A percentile compares a stretch with the other conserved stretches of the same genome.
phyloP scores from a whole-genome alignment of 768 basidiomycete genomes.

The Russula compacta region DNA sequence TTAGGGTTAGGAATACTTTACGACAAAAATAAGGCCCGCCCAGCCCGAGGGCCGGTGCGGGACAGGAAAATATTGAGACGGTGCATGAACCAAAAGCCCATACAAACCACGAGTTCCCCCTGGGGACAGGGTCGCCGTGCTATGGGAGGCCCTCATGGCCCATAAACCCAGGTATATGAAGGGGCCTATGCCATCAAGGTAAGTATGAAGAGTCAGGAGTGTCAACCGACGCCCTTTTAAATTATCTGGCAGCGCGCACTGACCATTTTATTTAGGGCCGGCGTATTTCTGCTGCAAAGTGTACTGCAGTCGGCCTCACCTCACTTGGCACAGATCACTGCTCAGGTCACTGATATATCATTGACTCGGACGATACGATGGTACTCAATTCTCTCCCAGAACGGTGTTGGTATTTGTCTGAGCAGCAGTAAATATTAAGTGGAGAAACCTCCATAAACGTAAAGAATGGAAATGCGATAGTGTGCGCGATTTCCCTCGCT shows the following conservation, averaged over 20 bases:
- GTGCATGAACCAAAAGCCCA: constrained; percentile 69
- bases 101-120: constrained; percentile 23
- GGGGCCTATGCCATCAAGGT: constrained; percentile 25
- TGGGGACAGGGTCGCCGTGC: constrained; percentile 26
- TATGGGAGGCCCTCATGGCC: constrained; percentile 23
- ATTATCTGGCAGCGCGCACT: constrained; percentile 8
- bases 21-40: constrained; percentile 26
- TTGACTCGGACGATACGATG: no score
- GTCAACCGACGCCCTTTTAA: constrained; percentile 4
- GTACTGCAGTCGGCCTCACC: no score
- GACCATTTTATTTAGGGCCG: constrained; percentile 21
- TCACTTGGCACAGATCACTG: no score
- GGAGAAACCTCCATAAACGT: no score
- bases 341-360: no score
- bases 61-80: constrained; percentile 76
- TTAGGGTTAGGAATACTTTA: constrained; percentile 31
- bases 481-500: no score
- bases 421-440: no score
- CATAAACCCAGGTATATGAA: constrained; percentile 24
- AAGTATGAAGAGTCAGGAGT: constrained; percentile 19
- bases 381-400: no score
- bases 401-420: no score
- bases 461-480: no score
- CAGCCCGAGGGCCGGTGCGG: constrained; percentile 42
- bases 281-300: background rate